Evolutionary conservation across 108 stramenopile genomes (phyloP), one percentile per base, ranked within the genome.

Genomic region (Cyclostephanos invisitatus): DNA sequence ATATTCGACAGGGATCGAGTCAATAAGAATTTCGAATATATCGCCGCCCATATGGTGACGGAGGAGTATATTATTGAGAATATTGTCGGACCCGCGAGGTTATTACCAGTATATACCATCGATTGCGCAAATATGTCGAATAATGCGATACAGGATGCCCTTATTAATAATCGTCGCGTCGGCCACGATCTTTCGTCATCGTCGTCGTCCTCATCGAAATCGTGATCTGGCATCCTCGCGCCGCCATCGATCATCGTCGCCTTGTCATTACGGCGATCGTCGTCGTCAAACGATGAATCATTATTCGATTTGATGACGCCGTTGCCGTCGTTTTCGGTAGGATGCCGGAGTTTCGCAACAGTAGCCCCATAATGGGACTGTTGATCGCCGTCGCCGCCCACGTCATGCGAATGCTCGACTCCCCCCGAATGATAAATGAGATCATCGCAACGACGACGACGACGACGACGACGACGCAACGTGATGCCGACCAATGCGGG

Each of bases 1-100:
- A 62, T 21, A 24, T 17, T 38, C 3, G 48, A 72, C 50, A 92
- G 51, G 18, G 42, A 60, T 8, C 91, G 84, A 0, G 70, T 65
- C 25, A 92, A 74, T 17, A 89, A 17, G 29, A 88, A 18, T 53
- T 73, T 67, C 25, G 84, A 84, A 62, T 80, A 92, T 10, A 92
- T 24, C 7, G 91, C 91, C 11, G 89, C 78, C 91, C 91, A 92
- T 20, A 89, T 74, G 3, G 89, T 92, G n/a, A 92, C 91, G 18
- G 74, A 77, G 7, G 80, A 82, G 60, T 92, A 92, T 17, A 92
- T 82, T 37, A 92, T 86, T 22, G 89, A 74, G 73, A 92, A 92
- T 12, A 92, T 79, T 32, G 89, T 88, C 28, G 91, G 87, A 17
- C 91, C 91, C 5, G 91, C 86, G 21, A 89, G 64, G 56, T 77